Percentiles rank a stretch among this genome's conserved stretches.
Conservation (phyloP, 345 rosid species). For the Erucastrum elatum region DNA sequence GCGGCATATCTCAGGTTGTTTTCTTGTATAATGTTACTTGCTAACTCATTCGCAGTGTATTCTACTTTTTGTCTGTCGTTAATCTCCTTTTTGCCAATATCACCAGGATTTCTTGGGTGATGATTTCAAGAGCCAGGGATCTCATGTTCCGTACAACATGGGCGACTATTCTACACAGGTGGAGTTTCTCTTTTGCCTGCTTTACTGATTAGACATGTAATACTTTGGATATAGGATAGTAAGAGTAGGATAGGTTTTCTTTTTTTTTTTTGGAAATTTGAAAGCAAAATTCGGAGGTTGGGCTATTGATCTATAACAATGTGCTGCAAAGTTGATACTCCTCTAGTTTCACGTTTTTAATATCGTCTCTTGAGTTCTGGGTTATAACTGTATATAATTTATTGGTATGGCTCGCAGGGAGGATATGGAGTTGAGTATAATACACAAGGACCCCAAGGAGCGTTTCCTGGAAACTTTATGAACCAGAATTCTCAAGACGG, state of each 20-base stretch:
- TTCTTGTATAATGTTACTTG: conserved; percentile 5
- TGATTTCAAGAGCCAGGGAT: conserved; percentile 98
- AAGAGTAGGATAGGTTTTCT: neutral
- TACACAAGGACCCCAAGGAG: conserved; percentile 85
- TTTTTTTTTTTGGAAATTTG: neutral
- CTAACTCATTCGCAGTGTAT: neutral
- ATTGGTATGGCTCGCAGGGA: conserved; percentile 71
- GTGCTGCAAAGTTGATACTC: neutral
- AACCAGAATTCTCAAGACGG: conserved; percentile 94
- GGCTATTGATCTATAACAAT: neutral
- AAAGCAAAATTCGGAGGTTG: neutral
- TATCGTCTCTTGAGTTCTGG: neutral
- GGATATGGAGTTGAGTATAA: conserved; percentile 88
- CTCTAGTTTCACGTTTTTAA: neutral
- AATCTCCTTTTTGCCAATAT: conserved; percentile 13
- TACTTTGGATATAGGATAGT: conserved; percentile 6
- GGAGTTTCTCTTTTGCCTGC: conserved; percentile 17
- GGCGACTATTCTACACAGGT: conserved; percentile 95
- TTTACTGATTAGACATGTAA: neutral
- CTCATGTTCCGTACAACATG: conserved; percentile 88
- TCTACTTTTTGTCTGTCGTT: conserved; percentile 5
- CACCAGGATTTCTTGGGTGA: conserved; percentile 90
- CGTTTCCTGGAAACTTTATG: conserved; percentile 76
- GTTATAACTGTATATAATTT: conserved; percentile 8
- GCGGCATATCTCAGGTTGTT: conserved; percentile 93